Base-by-base conservation (phyloP, 2,329 filamentous ascomycete genomes). In the Didymosphaeria variabile region DNA sequence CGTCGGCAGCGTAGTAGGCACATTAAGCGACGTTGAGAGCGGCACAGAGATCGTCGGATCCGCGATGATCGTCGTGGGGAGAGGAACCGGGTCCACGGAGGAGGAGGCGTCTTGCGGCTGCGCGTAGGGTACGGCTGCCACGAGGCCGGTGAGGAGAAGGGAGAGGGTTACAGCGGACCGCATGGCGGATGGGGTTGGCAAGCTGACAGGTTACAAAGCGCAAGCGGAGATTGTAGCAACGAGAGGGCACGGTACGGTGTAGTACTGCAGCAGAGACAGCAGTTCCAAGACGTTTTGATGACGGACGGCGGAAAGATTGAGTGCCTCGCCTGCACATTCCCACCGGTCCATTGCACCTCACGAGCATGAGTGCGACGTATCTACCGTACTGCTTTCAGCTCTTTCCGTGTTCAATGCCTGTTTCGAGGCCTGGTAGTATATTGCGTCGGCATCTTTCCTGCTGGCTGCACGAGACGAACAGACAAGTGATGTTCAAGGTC, bases 1-100 rank as follows among this genome's bases (percentile, higher is more conserved):
- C 19, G 44, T 63, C 15, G 54, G 13, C 46, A 45, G 23, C 23
- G 60, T 58, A n/a, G 57, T 57, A 10, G 61, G 57, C 19, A 73
- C 66, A 40, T 73, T 70, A 29, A 72, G 63, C 15, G 68, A 71
- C 3, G 71, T 73, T 2, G 62, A 67, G 3, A 59, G 46, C 15
- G 58, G 36, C 3, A 63, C 15, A 5, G 66, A 44, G 10, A 63
- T 12, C 6, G 72, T 73, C 4, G 66, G 59, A 38, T 46, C 47
- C 29, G 56, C 47, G 29, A 46, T 53, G 46, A 46, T 36, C 40
- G 49, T 32, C 17, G 56, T 52, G 12, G 56, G 47, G 34, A 52
- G 19, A 3, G 56, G 56, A 9, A 44, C 26, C 17, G 56, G 55
- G 10, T 31, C 34, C 21, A 53, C 29, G 50, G 50, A 3, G 32